Percentiles rank a stretch among this genome's conserved stretches.
phyloP scores from a whole-genome alignment of 2,329 filamentous ascomycete genomes.

The Neofusicoccum parvum region DNA sequence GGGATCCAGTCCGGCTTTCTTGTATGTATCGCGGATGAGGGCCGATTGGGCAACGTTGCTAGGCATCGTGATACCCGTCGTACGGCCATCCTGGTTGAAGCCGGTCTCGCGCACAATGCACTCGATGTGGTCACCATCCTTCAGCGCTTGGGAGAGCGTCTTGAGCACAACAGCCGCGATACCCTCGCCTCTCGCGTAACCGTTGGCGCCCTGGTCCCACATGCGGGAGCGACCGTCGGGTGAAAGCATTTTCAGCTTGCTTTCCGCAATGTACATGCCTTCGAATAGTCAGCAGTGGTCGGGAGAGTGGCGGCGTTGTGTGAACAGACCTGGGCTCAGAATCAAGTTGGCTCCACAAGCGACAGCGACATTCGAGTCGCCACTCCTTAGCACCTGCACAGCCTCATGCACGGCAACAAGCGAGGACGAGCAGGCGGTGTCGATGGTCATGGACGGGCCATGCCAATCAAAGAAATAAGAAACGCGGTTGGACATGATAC shows the following conservation, averaged over 20 bases:
- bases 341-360: conserved; percentile 29
- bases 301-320: conserved; percentile 34
- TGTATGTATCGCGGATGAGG: conserved; percentile 41
- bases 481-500: conserved; percentile 40
- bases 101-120: conserved; percentile 40
- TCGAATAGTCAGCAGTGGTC: conserved; percentile 35
- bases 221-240: conserved; percentile 28
- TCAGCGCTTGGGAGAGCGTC: conserved; percentile 50
- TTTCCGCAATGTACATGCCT: conserved; percentile 12
- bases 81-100: conserved; percentile 43
- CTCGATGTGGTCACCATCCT: conserved; percentile 49
- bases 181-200: conserved; percentile 57
- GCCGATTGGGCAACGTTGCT: conserved; percentile 36
- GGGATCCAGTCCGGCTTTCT: conserved; percentile 36
- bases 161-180: conserved; percentile 56
- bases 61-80: conserved; percentile 44
- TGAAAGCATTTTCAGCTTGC: too few species aligned
- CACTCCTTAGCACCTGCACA: conserved; percentile 16
- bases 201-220: conserved; percentile 48
- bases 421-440: conserved; percentile 42
- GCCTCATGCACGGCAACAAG: conserved; percentile 33
- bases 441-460: conserved; percentile 41
- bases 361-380: conserved; percentile 24
- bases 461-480: conserved; percentile 41
- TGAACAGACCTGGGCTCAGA: conserved; percentile 26